Conservation (phyloP, 1,139 yeast species). For the Casaregolazyma lundiana region DNA sequence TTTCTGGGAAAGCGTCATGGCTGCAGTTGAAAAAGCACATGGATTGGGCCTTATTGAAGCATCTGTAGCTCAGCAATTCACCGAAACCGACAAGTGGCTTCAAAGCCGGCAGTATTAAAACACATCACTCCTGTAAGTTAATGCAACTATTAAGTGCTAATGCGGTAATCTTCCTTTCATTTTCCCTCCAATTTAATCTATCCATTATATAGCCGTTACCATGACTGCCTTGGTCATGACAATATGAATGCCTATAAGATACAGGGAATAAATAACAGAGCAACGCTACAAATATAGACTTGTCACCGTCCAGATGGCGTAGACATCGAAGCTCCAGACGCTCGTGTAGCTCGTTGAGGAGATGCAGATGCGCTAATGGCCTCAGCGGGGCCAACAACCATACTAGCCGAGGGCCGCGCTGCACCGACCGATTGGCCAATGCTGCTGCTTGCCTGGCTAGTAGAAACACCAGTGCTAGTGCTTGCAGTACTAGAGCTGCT, state of each 20-base stretch:
- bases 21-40: slow-evolving; percentile 33
- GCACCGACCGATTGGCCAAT: slow-evolving; percentile 10
- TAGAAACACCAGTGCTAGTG: slow-evolving; percentile 10
- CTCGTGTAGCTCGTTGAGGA: slow-evolving; percentile 1
- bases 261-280: background rate
- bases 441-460: slow-evolving; percentile 10
- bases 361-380: background rate
- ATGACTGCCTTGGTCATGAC: background rate
- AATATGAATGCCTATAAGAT: background rate
- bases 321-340: too few species aligned
- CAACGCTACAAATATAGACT: background rate
- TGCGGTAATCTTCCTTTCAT: too few species aligned
- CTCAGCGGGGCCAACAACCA: background rate
- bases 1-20: slow-evolving; percentile 36
- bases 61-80: slow-evolving; percentile 35
- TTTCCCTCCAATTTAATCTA: background rate
- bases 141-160: background rate
- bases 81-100: slow-evolving; percentile 45
- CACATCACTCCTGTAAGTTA: background rate
- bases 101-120: slow-evolving; percentile 2
- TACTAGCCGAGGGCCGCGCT: slow-evolving; percentile 12
- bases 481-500: slow-evolving; percentile 19
- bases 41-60: slow-evolving; percentile 37
- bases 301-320: background rate
- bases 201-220: background rate